Evolutionary conservation across 495 filamentous ascomycete species (phyloP).

Genomic region (Pseudotulostoma volvatum): DNA sequence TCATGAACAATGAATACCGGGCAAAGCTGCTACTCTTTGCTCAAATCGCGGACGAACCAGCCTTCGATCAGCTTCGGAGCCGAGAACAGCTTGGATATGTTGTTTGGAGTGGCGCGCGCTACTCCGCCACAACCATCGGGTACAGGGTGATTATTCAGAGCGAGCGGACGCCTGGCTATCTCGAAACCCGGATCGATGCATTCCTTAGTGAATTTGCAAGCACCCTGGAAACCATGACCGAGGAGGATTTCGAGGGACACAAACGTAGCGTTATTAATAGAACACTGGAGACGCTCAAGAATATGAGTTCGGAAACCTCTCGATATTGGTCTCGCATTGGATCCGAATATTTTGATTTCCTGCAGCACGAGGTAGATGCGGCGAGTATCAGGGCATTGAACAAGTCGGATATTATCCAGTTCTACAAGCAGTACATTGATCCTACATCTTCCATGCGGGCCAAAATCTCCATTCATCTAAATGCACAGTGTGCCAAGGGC

Average conservation of each 20-base stretch:
- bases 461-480: conserved; percentile 69
- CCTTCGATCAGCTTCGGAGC: conserved; percentile 84
- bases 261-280: conserved; percentile 82
- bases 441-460: conserved; percentile 57
- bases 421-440: conserved; percentile 61
- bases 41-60: conserved; percentile 87
- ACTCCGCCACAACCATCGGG: conserved; percentile 55
- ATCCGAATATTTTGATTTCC: conserved; percentile 79
- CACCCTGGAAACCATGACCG: conserved; percentile 56
- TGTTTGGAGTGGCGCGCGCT: conserved; percentile 65
- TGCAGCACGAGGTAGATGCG: conserved; percentile 63
- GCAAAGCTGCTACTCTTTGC: conserved; percentile 69
- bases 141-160: conserved; percentile 91
- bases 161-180: conserved; percentile 64
- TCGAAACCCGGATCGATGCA: conserved; percentile 72
- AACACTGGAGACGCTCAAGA: conserved; percentile 83
- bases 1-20: conserved; percentile 45
- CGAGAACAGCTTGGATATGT: conserved; percentile 98
- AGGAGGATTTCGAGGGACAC: conserved; percentile 77
- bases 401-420: conserved; percentile 63
- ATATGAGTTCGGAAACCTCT: conserved; percentile 65
- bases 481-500: conserved; percentile 41
- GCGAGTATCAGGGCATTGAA: conserved; percentile 54
- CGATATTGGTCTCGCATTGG: conserved; percentile 75
- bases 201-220: conserved; percentile 55